Evolutionary conservation across 805 yeast species (phyloP), one percentile per base, ranked within the genome.

Genomic region (Wickerhamomyces silvicola): DNA sequence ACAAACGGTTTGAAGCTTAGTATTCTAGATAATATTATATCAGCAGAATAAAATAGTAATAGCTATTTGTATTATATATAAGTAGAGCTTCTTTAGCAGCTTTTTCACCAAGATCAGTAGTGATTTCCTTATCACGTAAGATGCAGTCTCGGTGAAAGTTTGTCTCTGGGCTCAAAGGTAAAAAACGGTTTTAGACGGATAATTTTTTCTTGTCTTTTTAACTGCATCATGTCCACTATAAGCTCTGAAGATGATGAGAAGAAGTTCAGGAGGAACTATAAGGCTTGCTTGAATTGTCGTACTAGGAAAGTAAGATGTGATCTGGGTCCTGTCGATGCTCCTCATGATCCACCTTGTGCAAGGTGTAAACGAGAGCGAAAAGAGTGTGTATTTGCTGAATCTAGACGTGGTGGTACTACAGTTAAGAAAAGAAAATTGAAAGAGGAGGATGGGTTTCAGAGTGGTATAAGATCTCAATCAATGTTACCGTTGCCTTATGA

Each of bases 231-330:
- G 27, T 15, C 19, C 12, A 7, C 27, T 16, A 5, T 10, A 13
- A n/a, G n/a, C 24, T 8, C 11, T 18, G 19, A 30, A 7, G 16
- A 38, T 3, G 43, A 36, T 11, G 46, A 33, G 6, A 46, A 37
- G 28, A 58, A 52, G 36, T 80, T 70, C 63, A 72, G 64, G 43
- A 62, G 95, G 41, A 75, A 77, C 39, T 88, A 83, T 54, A 70
- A 75, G 40, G 97, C 97, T 1, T 88, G 97, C 48, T 57, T 83
- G 30, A 83, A 78, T 57, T 88, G 97, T 53, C 70, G 96, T 12
- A 72, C 77, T 6, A 70, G 94, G 25, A 90, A 88, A 49, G 84
- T 85, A 26, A 78, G 77, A 48, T 88, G 97, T 61, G 94, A 86
- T 51, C 59, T 88, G 43, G 95, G 95, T 2, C 74, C 78, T 8